Percentiles rank a stretch among this genome's conserved stretches.
These are phyloP conservation scores for Geotrichum ghanense DNA, from an alignment of 805 yeast species.

Conservation along the genomic window DNA sequence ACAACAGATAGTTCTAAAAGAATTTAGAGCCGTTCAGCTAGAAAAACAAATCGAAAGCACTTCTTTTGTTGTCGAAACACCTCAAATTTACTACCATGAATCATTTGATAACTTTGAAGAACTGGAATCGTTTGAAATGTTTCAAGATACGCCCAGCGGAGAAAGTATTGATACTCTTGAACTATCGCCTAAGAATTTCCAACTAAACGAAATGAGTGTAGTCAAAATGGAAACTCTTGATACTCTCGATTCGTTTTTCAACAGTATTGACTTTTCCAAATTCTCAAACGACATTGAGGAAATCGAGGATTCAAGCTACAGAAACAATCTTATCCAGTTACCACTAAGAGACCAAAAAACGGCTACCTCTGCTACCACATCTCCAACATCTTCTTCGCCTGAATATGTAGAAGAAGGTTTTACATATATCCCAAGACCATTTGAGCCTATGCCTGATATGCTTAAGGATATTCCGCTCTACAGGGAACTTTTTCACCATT, in stretches of 20 bases:
- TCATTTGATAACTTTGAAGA: slow-evolving; percentile 1
- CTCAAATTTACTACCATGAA: background rate
- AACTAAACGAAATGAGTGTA: background rate
- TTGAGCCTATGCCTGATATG: slow-evolving; percentile 48
- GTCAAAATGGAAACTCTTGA: background rate
- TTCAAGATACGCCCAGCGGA: background rate
- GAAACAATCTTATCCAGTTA: background rate
- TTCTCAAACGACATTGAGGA: background rate
- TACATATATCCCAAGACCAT: slow-evolving; percentile 21
- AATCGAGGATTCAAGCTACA: background rate
- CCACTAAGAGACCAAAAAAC: background rate
- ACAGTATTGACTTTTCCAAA: background rate
- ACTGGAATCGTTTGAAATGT: background rate
- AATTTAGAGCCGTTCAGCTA: background rate
- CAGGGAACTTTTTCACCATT: slow-evolving; percentile 51
- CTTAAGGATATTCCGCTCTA: slow-evolving; percentile 48
- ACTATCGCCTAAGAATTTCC: background rate
- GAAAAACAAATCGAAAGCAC: background rate
- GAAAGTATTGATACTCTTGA: background rate
- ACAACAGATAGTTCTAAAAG: slow-evolving; percentile 6
- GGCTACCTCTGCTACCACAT: background rate
- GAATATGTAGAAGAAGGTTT: background rate
- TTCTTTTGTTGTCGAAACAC: slow-evolving; percentile 1
- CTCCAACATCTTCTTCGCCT: slow-evolving; percentile 5
- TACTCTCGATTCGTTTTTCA: background rate